Percentiles rank a stretch among this genome's conserved stretches.
Evolutionary conservation across 768 basidiomycete genomes (phyloP).

Genomic region (Suillus ampliporus): DNA sequence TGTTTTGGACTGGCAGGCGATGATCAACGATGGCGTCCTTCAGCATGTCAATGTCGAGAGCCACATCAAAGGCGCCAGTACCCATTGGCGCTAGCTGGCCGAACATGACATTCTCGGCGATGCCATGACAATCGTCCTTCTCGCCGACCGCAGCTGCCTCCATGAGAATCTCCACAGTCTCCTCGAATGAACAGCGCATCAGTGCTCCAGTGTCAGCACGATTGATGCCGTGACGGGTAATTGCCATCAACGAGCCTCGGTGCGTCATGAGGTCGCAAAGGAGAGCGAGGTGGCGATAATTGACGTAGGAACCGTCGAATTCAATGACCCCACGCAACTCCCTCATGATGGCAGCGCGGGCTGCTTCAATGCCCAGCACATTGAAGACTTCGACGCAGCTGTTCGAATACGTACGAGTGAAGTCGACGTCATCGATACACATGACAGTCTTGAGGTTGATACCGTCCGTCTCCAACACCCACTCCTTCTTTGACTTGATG

Average conservation of each 20-base stretch:
- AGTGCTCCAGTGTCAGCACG: slow-evolving; percentile 98
- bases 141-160: slow-evolving; percentile 98
- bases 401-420: slow-evolving; percentile 93
- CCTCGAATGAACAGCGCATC: slow-evolving; percentile 99
- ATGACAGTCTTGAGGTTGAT: slow-evolving; percentile 95
- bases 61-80: slow-evolving; percentile 94
- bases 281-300: slow-evolving; percentile 96
- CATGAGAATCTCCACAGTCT: slow-evolving; percentile 99
- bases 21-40: slow-evolving; percentile 99
- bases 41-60: slow-evolving; percentile 96
- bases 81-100: slow-evolving; percentile 99
- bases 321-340: slow-evolving; percentile 96
- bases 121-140: slow-evolving; percentile 96
- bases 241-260: slow-evolving; percentile 93
- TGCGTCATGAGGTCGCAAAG: slow-evolving; percentile 99
- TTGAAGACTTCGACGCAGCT: slow-evolving; percentile 94
- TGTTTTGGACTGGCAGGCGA: slow-evolving; percentile 83
- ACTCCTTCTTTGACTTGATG: slow-evolving; percentile 73
- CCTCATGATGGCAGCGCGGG: slow-evolving; percentile 91
- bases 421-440: slow-evolving; percentile 95
- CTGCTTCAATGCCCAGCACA: slow-evolving; percentile 96
- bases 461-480: slow-evolving; percentile 98
- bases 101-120: slow-evolving; percentile 99
- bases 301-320: slow-evolving; percentile 99
- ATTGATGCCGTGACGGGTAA: slow-evolving; percentile 99